These are phyloP conservation scores for Thermothelomyces thermophilus DNA, from an alignment of 2,329 filamentous ascomycete species.

Conservation along the genomic window DNA sequence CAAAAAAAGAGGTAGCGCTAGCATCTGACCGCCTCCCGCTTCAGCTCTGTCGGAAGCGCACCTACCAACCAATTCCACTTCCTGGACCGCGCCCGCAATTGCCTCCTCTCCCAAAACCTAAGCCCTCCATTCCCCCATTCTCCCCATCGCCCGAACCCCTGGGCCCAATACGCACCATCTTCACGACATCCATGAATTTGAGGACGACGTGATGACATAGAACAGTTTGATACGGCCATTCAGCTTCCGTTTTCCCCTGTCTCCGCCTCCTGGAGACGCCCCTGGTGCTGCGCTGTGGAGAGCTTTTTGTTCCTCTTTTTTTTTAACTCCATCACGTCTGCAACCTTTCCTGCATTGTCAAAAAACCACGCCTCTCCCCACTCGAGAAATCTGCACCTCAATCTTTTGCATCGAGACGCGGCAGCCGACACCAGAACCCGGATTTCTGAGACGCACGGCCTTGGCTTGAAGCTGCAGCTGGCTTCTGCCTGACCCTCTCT, in stretches of 20 bases:
- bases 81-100: conserved; percentile 17
- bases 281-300: conserved; percentile 16
- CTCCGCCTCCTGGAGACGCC: conserved; percentile 13
- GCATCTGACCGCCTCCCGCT: conserved; percentile 16
- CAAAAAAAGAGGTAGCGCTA: conserved; percentile 22
- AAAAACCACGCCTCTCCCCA: conserved; percentile 25
- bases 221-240: conserved; percentile 6
- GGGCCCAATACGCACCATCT: conserved; percentile 12
- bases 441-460: not conserved
- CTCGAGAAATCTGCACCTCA: conserved; percentile 21
- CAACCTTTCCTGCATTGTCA: conserved; percentile 19
- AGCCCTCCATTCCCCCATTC: conserved; percentile 12
- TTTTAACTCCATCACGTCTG: conserved; percentile 14
- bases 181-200: conserved; percentile 17
- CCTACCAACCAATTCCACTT: conserved; percentile 13
- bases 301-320: conserved; percentile 10
- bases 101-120: conserved; percentile 12
- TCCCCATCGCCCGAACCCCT: not conserved
- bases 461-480: not conserved
- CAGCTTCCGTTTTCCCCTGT: conserved; percentile 9
- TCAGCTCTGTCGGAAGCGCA: conserved; percentile 15
- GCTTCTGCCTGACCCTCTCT: not conserved
- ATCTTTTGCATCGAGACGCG: conserved; percentile 6
- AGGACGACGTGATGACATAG: conserved; percentile 21
- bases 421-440: conserved; percentile 3